Evolutionary conservation across 768 basidiomycete species (phyloP).

Genomic region (Suillus subalutaceus): DNA sequence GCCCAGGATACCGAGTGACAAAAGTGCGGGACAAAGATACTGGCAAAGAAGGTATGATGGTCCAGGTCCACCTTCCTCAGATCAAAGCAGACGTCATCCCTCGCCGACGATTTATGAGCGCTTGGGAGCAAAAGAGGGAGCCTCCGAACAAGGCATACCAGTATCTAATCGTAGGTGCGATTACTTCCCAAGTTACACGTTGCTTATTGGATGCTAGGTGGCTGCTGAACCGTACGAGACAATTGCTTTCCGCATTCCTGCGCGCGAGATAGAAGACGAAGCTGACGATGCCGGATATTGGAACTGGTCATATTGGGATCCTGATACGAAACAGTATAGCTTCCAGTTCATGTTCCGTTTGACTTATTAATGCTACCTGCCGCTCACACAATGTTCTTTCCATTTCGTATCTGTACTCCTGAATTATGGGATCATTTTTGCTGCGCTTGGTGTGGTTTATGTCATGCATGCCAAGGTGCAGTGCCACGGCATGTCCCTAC

Average conservation of each 20-base stretch:
- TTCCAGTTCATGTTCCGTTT: conserved; percentile 97
- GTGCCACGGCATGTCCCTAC: no score
- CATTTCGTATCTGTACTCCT: neutral
- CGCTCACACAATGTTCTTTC: neutral
- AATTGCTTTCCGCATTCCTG: conserved; percentile 96
- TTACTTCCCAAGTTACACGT: conserved; percentile 14
- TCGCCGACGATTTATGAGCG: conserved; percentile 92
- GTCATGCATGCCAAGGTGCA: no score
- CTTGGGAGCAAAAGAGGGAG: conserved; percentile 97
- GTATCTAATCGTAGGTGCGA: conserved; percentile 87
- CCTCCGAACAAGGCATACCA: conserved; percentile 96
- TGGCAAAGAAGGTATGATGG: conserved; percentile 97
- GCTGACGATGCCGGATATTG: conserved; percentile 87
- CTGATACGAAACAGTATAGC: conserved; percentile 98
- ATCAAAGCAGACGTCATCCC: conserved; percentile 88
- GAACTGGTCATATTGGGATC: conserved; percentile 99
- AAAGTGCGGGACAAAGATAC: conserved; percentile 93
- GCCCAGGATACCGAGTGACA: conserved; percentile 94
- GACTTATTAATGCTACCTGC: conserved; percentile 30
- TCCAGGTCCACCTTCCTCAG: conserved; percentile 95
- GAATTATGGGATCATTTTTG: conserved; percentile 2
- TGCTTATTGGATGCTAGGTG: conserved; percentile 60
- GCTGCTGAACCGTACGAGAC: conserved; percentile 99
- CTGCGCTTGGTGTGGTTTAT: neutral
- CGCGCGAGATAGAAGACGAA: conserved; percentile 95